Evolutionary conservation across 495 filamentous ascomycete genomes (phyloP), one percentile per base, ranked within the genome.

Genomic region (Talaromyces adpressus): DNA sequence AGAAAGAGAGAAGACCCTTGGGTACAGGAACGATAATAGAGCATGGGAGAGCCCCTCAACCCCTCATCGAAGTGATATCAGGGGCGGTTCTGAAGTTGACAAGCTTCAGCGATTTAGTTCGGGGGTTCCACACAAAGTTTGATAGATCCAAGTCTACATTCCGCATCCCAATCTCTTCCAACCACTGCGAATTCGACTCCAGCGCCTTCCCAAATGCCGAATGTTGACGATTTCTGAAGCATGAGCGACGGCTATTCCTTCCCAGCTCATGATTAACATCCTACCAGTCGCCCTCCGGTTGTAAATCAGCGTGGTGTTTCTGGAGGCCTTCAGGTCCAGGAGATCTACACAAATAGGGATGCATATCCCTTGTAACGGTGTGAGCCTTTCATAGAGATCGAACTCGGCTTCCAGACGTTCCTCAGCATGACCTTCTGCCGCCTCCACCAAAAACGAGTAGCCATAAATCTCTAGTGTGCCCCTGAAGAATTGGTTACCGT

Each of bases 231-330:
- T n/a, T 6, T 8, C 6, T 6, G 12, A 49, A 6, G 20, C 16
- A 49, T n/a, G 45, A 22, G 45, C 6, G 5, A 49, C 16, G 16
- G 45, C 16, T 22, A 49, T n/a, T 49, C 45, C 45, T 12, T 49
- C 45, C 45, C 57, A 59, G 18, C 57, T 59, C 9, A 59, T 25
- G 6, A 59, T 12, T 11, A 59, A 16, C 57, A 59, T 39, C 57
- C 22, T 59, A n/a, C 32, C 27, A 22, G 34, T 32, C 16, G 27
- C 12, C n/a, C 16, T 39, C n/a, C 57, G 30, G 30, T 59, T 32
- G 30, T 59, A 36, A 2, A n/a, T 36, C 14, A 32, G 27, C 3
- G 14, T 32, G 6, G 25, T 18, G 18, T 22, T 22, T 5, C 18
- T 14, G 3, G n/a, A 36, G n/a, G n/a, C 14, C 14, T 32, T 5